A percentile compares a stretch with the other conserved stretches of the same genome.
These are phyloP conservation scores for Fonsecaea erecta DNA, from an alignment of 2,329 filamentous ascomycete genomes.

Conservation along the genomic window DNA sequence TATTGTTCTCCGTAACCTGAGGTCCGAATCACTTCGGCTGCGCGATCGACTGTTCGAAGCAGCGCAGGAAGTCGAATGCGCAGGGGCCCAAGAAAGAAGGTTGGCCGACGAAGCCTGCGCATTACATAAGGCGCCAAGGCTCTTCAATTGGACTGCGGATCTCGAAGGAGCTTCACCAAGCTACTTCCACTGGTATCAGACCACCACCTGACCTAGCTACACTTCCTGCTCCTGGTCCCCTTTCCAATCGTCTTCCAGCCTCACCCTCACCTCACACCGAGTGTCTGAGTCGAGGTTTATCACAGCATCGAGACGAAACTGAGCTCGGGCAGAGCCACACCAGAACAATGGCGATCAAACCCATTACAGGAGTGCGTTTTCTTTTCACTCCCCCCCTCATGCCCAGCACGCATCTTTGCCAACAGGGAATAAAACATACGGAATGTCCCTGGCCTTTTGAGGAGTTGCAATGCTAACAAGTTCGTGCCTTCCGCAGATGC, in stretches of 20 bases:
- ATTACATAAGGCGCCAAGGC: conserved; percentile 17
- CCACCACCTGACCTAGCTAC: conserved; percentile 8
- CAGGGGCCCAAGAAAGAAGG: not conserved
- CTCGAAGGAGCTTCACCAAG: conserved; percentile 28
- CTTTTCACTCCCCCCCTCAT: conserved; percentile 24
- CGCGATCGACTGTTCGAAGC: not conserved
- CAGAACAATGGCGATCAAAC: conserved; percentile 51
- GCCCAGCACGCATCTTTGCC: not conserved
- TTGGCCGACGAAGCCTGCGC: conserved; percentile 12
- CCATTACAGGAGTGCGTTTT: conserved; percentile 54
- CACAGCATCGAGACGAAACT: not conserved
- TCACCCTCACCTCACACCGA: not conserved
- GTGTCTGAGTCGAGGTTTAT: not conserved
- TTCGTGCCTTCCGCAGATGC: conserved; percentile 56
- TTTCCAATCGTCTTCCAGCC: not conserved
- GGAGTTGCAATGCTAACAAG: conserved; percentile 34
- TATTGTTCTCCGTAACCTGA: not conserved
- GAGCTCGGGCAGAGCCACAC: conserved; percentile 34
- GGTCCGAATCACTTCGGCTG: not conserved
- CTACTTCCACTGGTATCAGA: conserved; percentile 7
- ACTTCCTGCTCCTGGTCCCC: not conserved
- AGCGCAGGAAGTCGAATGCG: not conserved
- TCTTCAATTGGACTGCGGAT: conserved; percentile 18
- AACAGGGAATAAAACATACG: not conserved
- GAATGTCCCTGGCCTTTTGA: conserved; percentile 34